phyloP scores from a whole-genome alignment of 2,329 filamentous ascomycete genomes.

The Aspergillus viridinutans region DNA sequence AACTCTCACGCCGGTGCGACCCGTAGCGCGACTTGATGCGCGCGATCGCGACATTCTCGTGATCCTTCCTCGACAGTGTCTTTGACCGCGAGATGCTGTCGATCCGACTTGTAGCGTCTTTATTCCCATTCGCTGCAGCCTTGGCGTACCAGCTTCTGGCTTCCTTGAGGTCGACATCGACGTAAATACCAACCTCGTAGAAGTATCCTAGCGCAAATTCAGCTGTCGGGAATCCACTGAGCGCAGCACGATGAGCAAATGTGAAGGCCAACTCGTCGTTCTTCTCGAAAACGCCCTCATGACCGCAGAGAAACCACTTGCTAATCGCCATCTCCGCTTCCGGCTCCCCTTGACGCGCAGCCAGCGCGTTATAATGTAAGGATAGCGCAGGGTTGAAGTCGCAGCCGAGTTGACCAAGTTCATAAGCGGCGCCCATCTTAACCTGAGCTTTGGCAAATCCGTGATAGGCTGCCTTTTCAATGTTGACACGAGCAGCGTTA shows the following conservation, averaged over 20 bases:
- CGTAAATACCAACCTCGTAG: constrained; percentile 90
- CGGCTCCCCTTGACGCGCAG: constrained; percentile 83
- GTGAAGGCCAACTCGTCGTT: constrained; percentile 91
- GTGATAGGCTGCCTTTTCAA: constrained; percentile 93
- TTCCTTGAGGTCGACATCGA: constrained; percentile 75
- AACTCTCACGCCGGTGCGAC: constrained; percentile 48
- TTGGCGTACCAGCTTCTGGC: constrained; percentile 86
- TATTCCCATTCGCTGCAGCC: constrained; percentile 85
- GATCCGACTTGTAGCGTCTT: constrained; percentile 76
- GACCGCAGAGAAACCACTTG: constrained; percentile 97
- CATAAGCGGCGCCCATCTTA: constrained; percentile 95
- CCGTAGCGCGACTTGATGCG: constrained; percentile 80
- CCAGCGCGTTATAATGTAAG: constrained; percentile 91
- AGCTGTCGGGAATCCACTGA: constrained; percentile 76
- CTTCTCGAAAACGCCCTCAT: constrained; percentile 87
- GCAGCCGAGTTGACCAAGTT: constrained; percentile 87
- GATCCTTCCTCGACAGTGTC: constrained; percentile 82
- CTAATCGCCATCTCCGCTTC: constrained; percentile 95
- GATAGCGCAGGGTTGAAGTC: constrained; percentile 92
- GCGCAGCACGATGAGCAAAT: constrained; percentile 83
- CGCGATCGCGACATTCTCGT: constrained; percentile 84
- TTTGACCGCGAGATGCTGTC: constrained; percentile 80
- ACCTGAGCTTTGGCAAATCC: constrained; percentile 95
- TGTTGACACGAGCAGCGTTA: constrained; percentile 72
- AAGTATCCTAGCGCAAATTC: constrained; percentile 98